These are phyloP conservation scores for Aspergillus latus DNA, from an alignment of 2,329 filamentous ascomycete genomes.

Conservation along the genomic window DNA sequence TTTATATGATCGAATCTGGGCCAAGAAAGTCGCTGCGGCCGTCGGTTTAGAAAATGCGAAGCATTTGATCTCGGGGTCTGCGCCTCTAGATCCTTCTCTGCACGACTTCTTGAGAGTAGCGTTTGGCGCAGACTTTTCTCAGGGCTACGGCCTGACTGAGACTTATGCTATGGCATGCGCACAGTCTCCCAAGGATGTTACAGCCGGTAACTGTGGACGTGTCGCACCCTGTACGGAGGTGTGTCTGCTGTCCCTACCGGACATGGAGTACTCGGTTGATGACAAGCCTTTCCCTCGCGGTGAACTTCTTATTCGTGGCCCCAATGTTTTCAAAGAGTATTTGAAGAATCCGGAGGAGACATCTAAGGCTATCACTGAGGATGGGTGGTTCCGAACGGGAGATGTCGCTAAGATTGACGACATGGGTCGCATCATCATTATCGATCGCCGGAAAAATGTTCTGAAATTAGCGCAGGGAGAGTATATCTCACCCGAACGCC, in stretches of 20 bases:
- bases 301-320: slow-evolving; percentile 80
- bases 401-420: slow-evolving; percentile 86
- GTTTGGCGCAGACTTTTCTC: slow-evolving; percentile 73
- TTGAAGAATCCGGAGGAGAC: slow-evolving; percentile 90
- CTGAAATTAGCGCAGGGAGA: slow-evolving; percentile 97
- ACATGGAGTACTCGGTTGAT: slow-evolving; percentile 86
- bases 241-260: slow-evolving; percentile 82
- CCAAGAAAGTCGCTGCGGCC: slow-evolving; percentile 78
- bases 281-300: slow-evolving; percentile 90
- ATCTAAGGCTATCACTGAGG: slow-evolving; percentile 72
- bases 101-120: slow-evolving; percentile 86
- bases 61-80: slow-evolving; percentile 82
- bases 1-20: slow-evolving; percentile 71
- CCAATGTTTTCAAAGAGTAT: slow-evolving; percentile 81
- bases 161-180: slow-evolving; percentile 75
- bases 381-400: slow-evolving; percentile 97
- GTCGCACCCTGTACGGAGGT: slow-evolving; percentile 68
- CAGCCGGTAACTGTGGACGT: slow-evolving; percentile 77
- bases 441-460: slow-evolving; percentile 99
- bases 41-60: slow-evolving; percentile 74
- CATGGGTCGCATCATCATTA: slow-evolving; percentile 82
- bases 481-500: slow-evolving; percentile 94
- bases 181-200: slow-evolving; percentile 70
- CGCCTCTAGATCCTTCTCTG: slow-evolving; percentile 82
- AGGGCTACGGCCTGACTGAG: slow-evolving; percentile 94